Percentiles rank a stretch among this genome's conserved stretches.
Conservation (phyloP, 2,329 filamentous ascomycete species). For the Balansia obtecta region DNA sequence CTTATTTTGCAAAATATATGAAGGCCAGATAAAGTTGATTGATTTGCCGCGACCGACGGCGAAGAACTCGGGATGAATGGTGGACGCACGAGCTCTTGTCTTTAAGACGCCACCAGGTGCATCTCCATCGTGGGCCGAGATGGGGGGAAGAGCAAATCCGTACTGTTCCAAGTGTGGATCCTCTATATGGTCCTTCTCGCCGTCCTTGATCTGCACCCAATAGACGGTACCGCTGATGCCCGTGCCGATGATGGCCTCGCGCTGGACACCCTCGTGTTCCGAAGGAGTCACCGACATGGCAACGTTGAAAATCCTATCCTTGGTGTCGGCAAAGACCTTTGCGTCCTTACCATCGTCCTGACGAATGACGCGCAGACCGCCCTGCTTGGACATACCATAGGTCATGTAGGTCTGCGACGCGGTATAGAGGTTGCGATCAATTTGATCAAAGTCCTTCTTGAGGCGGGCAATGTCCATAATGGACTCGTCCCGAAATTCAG, state of each 20-base stretch:
- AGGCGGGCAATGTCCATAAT: constrained; percentile 88
- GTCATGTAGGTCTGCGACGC: constrained; percentile 86
- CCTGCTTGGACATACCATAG: constrained; percentile 87
- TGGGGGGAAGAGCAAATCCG: constrained; percentile 80
- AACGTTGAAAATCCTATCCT: constrained; percentile 92
- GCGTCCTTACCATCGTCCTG: constrained; percentile 88
- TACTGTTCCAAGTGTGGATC: constrained; percentile 70
- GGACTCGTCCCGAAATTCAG: constrained; percentile 61
- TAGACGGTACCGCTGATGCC: constrained; percentile 95
- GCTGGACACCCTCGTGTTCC: constrained; percentile 42
- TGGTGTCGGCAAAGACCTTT: constrained; percentile 81
- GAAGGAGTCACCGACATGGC: constrained; percentile 60
- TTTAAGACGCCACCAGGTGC: constrained; percentile 86
- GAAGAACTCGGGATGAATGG: constrained; percentile 83
- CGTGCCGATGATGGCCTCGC: constrained; percentile 80
- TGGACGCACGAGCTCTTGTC: constrained; percentile 85
- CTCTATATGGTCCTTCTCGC: constrained; percentile 67
- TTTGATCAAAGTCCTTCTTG: constrained; percentile 96
- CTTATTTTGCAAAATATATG: constrained; percentile 48
- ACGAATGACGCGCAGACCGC: constrained; percentile 82
- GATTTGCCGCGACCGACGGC: constrained; percentile 92
- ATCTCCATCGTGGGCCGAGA: constrained; percentile 76
- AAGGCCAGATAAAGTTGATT: constrained; percentile 76
- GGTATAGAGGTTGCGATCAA: constrained; percentile 84
- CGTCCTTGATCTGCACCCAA: constrained; percentile 72